Conservation (phyloP, 2,329 filamentous ascomycete genomes). For the Sporothrix brasiliensis region DNA sequence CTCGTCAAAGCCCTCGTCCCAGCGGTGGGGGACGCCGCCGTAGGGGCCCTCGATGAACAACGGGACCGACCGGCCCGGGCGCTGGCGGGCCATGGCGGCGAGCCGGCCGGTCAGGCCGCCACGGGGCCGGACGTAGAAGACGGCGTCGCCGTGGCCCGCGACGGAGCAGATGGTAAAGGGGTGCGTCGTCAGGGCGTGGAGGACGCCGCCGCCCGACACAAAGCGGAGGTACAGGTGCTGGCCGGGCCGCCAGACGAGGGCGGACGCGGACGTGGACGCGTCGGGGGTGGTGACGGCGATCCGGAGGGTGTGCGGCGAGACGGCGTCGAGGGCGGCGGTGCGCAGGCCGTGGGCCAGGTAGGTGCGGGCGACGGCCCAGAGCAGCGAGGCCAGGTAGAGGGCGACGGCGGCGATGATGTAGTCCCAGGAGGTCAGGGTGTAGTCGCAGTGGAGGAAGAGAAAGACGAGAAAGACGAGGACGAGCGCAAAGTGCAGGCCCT, state of each 20-base stretch:
- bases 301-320: constrained; percentile 48
- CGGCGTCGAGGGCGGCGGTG: constrained; percentile 47
- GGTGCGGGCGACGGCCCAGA: constrained; percentile 51
- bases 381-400: constrained; percentile 53
- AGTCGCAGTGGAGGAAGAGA: constrained; percentile 64
- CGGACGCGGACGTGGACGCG: constrained; percentile 19
- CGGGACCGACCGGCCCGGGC: constrained; percentile 45
- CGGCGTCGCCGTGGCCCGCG: constrained; percentile 45
- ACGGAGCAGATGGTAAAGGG: constrained; percentile 36
- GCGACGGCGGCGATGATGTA: constrained; percentile 62
- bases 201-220: constrained; percentile 20
- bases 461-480: constrained; percentile 60
- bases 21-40: constrained; percentile 51
- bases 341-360: constrained; percentile 55
- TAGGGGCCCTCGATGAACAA: constrained; percentile 63
- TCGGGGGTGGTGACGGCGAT: constrained; percentile 48
- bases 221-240: constrained; percentile 51
- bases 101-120: constrained; percentile 55
- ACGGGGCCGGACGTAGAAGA: constrained; percentile 57
- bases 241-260: constrained; percentile 52
- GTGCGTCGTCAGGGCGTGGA: constrained; percentile 33
- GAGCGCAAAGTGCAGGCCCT: constrained; percentile 56
- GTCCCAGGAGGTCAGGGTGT: constrained; percentile 59
- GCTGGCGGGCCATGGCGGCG: constrained; percentile 44
- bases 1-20: constrained; percentile 47